These are phyloP conservation scores for Pisolithus tinctorius DNA, from an alignment of 768 basidiomycete species.

Conservation along the genomic window DNA sequence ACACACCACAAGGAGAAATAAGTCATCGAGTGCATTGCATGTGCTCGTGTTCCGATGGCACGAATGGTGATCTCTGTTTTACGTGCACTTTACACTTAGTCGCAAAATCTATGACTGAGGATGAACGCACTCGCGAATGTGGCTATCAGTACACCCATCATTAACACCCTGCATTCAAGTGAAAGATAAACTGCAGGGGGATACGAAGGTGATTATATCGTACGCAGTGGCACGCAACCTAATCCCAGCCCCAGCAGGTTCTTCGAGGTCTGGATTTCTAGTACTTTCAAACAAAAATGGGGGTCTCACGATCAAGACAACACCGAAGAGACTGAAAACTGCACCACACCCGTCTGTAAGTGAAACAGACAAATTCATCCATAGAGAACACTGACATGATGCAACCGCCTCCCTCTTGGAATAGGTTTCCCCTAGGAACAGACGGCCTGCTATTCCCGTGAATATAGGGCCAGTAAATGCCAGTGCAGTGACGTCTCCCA, in stretches of 20 bases:
- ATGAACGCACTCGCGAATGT: conserved; percentile 60
- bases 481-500: conserved; percentile 74
- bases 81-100: background rate
- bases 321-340: conserved; percentile 68
- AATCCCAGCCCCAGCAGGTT: conserved; percentile 19
- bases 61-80: conserved; percentile 45
- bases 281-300: conserved; percentile 57
- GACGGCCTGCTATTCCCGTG: conserved; percentile 53
- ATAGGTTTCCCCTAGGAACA: conserved; percentile 57
- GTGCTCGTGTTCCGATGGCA: conserved; percentile 69
- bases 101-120: background rate
- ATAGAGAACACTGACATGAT: conserved; percentile 30
- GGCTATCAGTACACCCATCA: conserved; percentile 60
- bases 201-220: background rate
- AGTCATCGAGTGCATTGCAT: conserved; percentile 63
- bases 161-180: conserved; percentile 38
- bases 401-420: conserved; percentile 50
- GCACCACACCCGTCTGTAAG: background rate
- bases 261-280: background rate
- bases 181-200: background rate
- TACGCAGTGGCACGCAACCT: conserved; percentile 58
- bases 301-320: conserved; percentile 77
- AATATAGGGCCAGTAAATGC: conserved; percentile 67
- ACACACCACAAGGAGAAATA: conserved; percentile 61
- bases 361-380: background rate